Conservation (phyloP, 1,284 basidiomycete species). For the Leccinum subrobustum region DNA sequence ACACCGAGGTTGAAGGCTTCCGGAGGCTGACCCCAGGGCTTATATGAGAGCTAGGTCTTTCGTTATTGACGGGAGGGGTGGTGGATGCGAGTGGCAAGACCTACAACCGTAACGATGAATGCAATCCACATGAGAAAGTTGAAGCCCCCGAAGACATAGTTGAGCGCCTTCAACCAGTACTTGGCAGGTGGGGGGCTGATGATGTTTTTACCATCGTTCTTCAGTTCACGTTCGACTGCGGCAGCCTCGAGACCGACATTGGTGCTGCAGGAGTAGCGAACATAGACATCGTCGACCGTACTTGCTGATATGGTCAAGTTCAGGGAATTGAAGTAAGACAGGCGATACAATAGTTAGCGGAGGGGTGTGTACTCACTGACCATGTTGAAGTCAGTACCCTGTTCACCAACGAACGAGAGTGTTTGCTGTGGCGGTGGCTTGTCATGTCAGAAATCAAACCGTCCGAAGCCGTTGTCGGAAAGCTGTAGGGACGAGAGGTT, state of each 20-base stretch:
- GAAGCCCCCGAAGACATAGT: conserved; percentile 53
- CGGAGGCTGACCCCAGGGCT: conserved; percentile 45
- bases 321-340: no score
- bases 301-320: no score
- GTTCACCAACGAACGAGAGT: no score
- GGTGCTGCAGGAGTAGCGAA: not conserved
- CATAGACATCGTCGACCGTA: not conserved
- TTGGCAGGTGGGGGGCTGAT: conserved; percentile 47
- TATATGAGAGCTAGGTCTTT: conserved; percentile 43
- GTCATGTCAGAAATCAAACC: no score
- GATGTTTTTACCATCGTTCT: not conserved
- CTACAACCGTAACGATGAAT: conserved; percentile 43
- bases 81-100: conserved; percentile 29
- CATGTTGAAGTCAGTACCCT: no score
- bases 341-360: no score
- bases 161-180: conserved; percentile 47
- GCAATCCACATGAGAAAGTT: conserved; percentile 52
- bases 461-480: no score
- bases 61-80: conserved; percentile 35
- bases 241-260: not conserved
- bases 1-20: conserved; percentile 59
- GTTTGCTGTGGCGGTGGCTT: no score
- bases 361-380: no score
- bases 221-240: not conserved
- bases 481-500: no score